Evolutionary conservation across 306 rosid genomes (phyloP), one percentile per base, ranked within the genome.

Genomic region (Vicia sativa): DNA sequence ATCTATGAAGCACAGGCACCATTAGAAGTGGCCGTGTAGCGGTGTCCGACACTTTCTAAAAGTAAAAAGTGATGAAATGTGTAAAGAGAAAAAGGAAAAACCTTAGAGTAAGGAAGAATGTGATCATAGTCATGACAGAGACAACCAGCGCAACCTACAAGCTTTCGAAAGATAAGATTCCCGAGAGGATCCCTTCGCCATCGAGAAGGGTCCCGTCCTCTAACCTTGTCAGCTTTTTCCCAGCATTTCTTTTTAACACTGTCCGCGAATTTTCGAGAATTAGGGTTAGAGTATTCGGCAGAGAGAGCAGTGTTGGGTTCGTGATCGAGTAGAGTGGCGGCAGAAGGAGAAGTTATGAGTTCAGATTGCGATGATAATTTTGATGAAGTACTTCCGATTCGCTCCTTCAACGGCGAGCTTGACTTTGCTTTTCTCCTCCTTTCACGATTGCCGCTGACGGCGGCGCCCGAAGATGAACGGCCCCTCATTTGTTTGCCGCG

Each of bases 101-200:
- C 97, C 99, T 95, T 95, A 11, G 99, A 87, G 67, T 83, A 95
- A 50, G 97, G 97, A 28, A 90, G 18, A 71, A 90, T 83, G 81
- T 95, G 97, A 71, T 95, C 97, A 45, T 88, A 95, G 56, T 90
- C 99, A 43, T 90, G 99, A 52, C 99, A 93, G 23, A 93, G 85
- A 65, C 97, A 90, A 35, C 99, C 97, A 0, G 99, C 78, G 75
- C 97, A 95, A 46, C 99, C 99, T 18, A 88, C 85, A 28, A 95
- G 96, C 85, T 95, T 95, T 38, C 99, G 85, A 60, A 90, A 95
- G 46, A 90, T 75, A 10, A 8, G 83, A 79, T 90, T 93, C 23
- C 96, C 99, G 10, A 93, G 84, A 0, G 87, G 57, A 64, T 93
- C 99, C 46, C 96, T 83, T 43, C 99, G 90, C 99, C 97, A 90